These are phyloP conservation scores for Sequoia sempervirens DNA, from an alignment of 75 land plant species.

Conservation along the genomic window DNA sequence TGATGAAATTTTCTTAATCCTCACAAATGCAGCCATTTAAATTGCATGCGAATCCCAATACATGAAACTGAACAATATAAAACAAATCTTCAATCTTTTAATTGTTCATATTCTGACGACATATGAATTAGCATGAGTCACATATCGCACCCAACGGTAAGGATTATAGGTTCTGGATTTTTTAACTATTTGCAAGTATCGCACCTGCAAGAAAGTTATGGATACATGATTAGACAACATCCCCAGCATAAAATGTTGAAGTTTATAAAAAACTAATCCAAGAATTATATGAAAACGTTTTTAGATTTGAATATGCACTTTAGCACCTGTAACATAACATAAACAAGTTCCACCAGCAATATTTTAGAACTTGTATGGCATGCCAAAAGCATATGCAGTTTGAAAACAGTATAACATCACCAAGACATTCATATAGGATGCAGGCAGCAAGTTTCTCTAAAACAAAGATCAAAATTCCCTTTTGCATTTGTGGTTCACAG, in stretches of 20 bases:
- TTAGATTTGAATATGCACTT: neutral
- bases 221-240: neutral
- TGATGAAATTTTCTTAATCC: neutral
- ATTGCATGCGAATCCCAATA: neutral
- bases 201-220: constrained; percentile 49
- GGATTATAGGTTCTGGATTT: constrained; percentile 86
- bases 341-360: neutral
- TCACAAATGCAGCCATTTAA: neutral
- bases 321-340: neutral
- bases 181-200: constrained; percentile 89
- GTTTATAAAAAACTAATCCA: neutral
- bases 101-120: constrained; percentile 66
- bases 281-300: neutral
- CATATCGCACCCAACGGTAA: constrained; percentile 95
- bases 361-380: neutral
- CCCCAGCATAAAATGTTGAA: neutral
- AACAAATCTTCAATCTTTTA: neutral
- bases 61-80: neutral
- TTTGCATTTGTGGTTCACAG: neutral
- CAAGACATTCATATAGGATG: neutral
- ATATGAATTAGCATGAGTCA: constrained; percentile 90
- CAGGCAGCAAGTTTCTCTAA: neutral
- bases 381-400: neutral
- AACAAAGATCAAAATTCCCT: neutral
- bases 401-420: neutral